Evolutionary conservation across 1,284 basidiomycete genomes (phyloP).

Genomic region (Neolentinus lepideus): DNA sequence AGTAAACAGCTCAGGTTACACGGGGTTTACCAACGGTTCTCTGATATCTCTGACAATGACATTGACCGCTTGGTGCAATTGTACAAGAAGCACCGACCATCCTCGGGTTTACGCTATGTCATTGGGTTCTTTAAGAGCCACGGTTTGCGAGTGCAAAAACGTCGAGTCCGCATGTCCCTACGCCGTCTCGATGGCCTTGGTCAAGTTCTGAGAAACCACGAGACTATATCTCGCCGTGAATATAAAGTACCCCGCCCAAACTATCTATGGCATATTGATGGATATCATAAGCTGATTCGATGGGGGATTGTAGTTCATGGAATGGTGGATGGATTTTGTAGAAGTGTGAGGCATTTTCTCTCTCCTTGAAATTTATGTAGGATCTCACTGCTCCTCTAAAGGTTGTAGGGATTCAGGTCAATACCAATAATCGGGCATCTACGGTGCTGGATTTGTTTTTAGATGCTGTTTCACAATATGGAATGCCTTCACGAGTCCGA

Average conservation of each 20-base stretch:
- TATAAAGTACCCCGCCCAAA: constrained; percentile 30
- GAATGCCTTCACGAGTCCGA: constrained; percentile 17
- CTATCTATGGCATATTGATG: constrained; percentile 39
- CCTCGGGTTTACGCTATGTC: constrained; percentile 7
- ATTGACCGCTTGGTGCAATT: constrained; percentile 2
- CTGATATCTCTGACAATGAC: constrained; percentile 4
- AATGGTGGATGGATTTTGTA: constrained; percentile 32
- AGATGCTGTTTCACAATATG: constrained; percentile 12
- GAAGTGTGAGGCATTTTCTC: constrained; percentile 20
- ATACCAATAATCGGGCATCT: constrained; percentile 28
- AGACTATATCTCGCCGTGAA: constrained; percentile 15
- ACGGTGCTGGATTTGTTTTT: constrained; percentile 30
- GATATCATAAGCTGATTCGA: constrained; percentile 40
- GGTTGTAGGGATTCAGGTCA: constrained; percentile 26
- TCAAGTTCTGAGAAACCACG: constrained; percentile 7
- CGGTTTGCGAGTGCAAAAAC: constrained; percentile 3
- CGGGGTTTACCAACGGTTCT: constrained; percentile 3
- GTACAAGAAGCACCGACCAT: constrained; percentile 3
- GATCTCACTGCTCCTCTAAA: constrained; percentile 8
- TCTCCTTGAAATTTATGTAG: constrained; percentile 3
- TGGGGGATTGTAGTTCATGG: constrained; percentile 48
- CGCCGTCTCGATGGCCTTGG: constrained; percentile 13
- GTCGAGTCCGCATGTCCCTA: constrained; percentile 8
- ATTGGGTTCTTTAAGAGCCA: constrained; percentile 5
- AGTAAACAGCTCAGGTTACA: constrained; percentile 3